phyloP scores from a whole-genome alignment of 2,329 filamentous ascomycete genomes.

The Zarea fungicola region DNA sequence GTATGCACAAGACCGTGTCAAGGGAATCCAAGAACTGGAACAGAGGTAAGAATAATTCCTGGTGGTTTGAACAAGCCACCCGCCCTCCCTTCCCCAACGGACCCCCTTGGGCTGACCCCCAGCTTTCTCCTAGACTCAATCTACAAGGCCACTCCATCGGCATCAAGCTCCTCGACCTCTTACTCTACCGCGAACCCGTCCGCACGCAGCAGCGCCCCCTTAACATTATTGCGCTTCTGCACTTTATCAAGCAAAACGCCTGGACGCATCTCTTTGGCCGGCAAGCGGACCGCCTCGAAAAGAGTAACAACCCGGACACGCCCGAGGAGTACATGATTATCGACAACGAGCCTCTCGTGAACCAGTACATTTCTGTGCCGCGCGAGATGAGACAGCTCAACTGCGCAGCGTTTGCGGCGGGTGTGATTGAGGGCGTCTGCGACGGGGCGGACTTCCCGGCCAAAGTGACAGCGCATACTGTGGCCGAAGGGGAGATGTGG shows the following conservation, averaged over 20 bases:
- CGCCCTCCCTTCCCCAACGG: too few species aligned
- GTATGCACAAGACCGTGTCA: slow-evolving; percentile 87
- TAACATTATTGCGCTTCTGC: slow-evolving; percentile 83
- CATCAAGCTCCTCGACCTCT: slow-evolving; percentile 88
- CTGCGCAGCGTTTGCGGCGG: slow-evolving; percentile 91
- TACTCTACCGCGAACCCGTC: slow-evolving; percentile 74
- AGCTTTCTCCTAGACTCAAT: slow-evolving; percentile 62
- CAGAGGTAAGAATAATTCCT: slow-evolving; percentile 56
- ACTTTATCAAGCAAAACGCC: slow-evolving; percentile 88
- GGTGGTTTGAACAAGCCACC: too few species aligned
- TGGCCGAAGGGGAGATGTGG: slow-evolving; percentile 76
- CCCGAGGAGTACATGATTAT: slow-evolving; percentile 98
- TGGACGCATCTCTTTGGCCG: slow-evolving; percentile 91
- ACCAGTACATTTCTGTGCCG: slow-evolving; percentile 87
- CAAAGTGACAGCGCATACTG: slow-evolving; percentile 82
- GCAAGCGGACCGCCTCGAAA: slow-evolving; percentile 88
- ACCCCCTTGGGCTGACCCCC: too few species aligned
- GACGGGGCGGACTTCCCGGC: slow-evolving; percentile 88
- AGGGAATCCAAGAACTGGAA: slow-evolving; percentile 89
- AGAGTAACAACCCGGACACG: slow-evolving; percentile 72
- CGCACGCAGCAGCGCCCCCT: slow-evolving; percentile 72
- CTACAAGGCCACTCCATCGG: slow-evolving; percentile 90
- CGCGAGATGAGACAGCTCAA: slow-evolving; percentile 96
- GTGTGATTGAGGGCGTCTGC: slow-evolving; percentile 91
- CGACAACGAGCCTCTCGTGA: slow-evolving; percentile 95